These are phyloP conservation scores for Ehretia macrophylla DNA, from an alignment of 257 asterid species.

Conservation along the genomic window DNA sequence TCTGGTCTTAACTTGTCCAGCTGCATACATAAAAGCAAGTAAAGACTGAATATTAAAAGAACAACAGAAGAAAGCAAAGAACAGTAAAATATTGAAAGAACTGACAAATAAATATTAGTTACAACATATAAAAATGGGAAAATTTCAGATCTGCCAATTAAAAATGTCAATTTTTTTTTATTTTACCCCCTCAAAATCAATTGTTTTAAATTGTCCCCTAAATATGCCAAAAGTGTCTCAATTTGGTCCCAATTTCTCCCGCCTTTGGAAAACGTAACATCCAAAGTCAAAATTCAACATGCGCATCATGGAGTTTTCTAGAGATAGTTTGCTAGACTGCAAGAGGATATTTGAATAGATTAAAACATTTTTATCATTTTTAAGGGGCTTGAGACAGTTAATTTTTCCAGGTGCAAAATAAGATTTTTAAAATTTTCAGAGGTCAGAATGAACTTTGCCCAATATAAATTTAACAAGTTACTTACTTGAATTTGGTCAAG, in stretches of 20 bases:
- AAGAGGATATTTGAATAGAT: too few species aligned
- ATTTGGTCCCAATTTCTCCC: too few species aligned
- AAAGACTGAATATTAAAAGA: background rate
- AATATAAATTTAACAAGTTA: slow-evolving; percentile 8
- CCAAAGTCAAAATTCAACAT: too few species aligned
- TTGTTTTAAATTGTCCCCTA: too few species aligned
- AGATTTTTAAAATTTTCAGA: background rate
- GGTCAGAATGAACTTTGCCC: background rate
- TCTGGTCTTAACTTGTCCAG: slow-evolving; percentile 79
- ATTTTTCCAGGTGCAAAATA: background rate
- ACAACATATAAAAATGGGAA: background rate
- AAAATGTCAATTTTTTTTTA: too few species aligned
- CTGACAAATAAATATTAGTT: too few species aligned
- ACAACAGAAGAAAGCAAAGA: background rate
- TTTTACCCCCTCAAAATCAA: too few species aligned
- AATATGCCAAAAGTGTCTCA: too few species aligned
- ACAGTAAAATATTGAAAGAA: background rate
- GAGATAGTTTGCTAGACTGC: too few species aligned
- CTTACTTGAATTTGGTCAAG: slow-evolving; percentile 82
- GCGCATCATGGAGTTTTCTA: too few species aligned
- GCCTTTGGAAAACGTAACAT: too few species aligned
- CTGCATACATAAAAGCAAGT: slow-evolving; percentile 33
- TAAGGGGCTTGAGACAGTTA: background rate
- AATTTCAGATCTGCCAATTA: background rate
- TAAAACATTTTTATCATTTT: too few species aligned